Base-by-base conservation (phyloP, 2,329 filamentous ascomycete genomes). In the Phyllachora maydis region DNA sequence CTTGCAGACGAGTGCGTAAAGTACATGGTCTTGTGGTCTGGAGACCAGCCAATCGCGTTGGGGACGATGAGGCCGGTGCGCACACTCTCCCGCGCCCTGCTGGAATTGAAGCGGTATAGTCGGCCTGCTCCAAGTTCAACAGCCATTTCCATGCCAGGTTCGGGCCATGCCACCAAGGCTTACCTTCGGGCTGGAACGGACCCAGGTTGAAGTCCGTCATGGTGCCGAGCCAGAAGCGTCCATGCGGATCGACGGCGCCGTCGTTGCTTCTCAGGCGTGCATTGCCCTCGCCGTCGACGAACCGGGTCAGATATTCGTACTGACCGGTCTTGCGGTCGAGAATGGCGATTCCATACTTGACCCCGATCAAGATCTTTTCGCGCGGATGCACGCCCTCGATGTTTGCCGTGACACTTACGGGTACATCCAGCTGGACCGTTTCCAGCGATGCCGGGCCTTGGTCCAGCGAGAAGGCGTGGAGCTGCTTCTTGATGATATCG, bases 11-110 rank as follows among this genome's bases (percentile, higher is more conserved):
- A 79, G 51, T 91, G 73, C 13, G 78, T 82, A 41, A 83, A 72
- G 57, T 79, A 91, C 60, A 88, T 69, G 27, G 60, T 79, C 42
- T 64, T 65, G 37, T 65, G 56, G 39, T 75, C 65, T 8, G 59
- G 56, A 19, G 76, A 82, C 76, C 78, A 92, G 32, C 74, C 73
- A 23, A 83, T 68, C 23, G 76, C 73, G 49, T 91, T 91, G 26
- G 83, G 82, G 35, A 91, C 90, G 16, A 61, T 73, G 35, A 90
- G 60, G 23, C 56, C 53, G 25, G 61, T 52, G 28, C 74, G 55
- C 32, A 76, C 54, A 18, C 61, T 57, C 16, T 65, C 59, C 31
- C 72, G 54, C 14, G 53, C 55, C 23, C 65, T 50, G 38, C 69
- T 59, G 9, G 59, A 54, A 40, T 73, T 61, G 37, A 91, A 71